Evolutionary conservation across 2,329 filamentous ascomycete genomes (phyloP).

Genomic region (Fusarium sp.): DNA sequence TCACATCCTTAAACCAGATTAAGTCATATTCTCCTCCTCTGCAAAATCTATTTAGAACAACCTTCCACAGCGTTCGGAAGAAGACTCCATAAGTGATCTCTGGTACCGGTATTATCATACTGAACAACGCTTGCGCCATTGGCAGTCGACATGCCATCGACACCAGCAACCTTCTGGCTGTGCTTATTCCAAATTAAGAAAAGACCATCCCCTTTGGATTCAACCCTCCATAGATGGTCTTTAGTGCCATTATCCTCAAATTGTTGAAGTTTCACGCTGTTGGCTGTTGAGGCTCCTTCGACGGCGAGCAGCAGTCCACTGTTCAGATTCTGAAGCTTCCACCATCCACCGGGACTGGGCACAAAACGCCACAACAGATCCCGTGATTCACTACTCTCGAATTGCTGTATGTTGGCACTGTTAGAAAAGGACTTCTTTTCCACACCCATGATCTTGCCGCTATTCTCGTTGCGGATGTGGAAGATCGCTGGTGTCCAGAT

Average conservation of each 20-base stretch:
- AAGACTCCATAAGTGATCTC: background rate
- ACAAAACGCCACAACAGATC: background rate
- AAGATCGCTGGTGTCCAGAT: constrained; percentile 1
- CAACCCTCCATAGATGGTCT: background rate
- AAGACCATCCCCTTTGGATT: background rate
- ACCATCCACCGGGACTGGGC: background rate
- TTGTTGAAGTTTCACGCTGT: background rate
- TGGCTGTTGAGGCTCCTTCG: background rate
- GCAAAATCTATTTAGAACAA: background rate
- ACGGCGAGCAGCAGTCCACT: background rate
- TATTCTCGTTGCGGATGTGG: constrained; percentile 1
- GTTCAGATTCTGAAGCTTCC: background rate
- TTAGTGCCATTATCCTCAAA: background rate
- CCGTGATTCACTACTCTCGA: background rate
- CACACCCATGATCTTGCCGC: background rate
- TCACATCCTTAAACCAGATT: no score
- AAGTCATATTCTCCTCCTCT: no score
- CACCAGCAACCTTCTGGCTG: background rate
- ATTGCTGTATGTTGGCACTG: background rate
- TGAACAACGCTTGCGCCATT: background rate
- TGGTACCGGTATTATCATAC: background rate
- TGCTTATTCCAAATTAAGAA: background rate
- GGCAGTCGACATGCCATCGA: background rate
- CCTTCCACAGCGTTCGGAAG: background rate
- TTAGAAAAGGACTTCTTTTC: background rate